These are phyloP conservation scores for Centella asiatica DNA, from an alignment of 129 eudicot species.

Conservation along the genomic window DNA sequence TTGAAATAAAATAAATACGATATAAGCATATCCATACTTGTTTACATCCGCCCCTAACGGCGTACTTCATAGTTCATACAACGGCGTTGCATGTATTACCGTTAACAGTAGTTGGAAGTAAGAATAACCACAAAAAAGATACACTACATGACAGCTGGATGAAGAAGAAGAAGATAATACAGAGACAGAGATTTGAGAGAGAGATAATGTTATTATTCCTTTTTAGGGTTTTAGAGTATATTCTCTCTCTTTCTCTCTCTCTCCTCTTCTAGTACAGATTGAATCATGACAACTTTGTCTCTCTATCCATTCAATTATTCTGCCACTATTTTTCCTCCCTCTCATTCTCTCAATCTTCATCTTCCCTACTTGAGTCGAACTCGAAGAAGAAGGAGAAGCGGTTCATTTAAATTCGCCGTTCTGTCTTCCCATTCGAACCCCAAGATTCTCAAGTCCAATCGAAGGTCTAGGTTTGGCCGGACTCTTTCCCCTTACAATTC, in stretches of 20 bases:
- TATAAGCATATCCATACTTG: too few relatives aligned
- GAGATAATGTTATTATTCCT: not conserved
- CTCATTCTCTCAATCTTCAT: conserved; percentile 18
- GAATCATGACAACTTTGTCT: conserved; percentile 32
- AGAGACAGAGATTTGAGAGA: too few relatives aligned
- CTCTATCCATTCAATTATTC: conserved; percentile 24
- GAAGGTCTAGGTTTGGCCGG: conserved; percentile 48
- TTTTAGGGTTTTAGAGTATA: conserved; percentile 53
- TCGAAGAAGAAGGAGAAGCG: conserved; percentile 9
- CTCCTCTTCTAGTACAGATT: too few relatives aligned
- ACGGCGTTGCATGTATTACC: too few relatives aligned
- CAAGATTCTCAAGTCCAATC: conserved; percentile 63
- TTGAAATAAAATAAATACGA: too few relatives aligned
- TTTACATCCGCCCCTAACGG: too few relatives aligned
- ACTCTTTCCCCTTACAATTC: conserved; percentile 50
- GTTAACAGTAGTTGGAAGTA: too few relatives aligned
- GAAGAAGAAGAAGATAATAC: not conserved
- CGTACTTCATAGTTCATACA: too few relatives aligned
- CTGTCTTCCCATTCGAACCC: conserved; percentile 75
- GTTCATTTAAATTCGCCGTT: conserved; percentile 22
- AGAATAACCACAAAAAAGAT: too few relatives aligned
- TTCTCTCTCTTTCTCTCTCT: conserved; percentile 16
- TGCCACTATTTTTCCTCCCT: not conserved
- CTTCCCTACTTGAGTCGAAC: not conserved
- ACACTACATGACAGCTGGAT: not conserved